Percentiles rank a stretch among this genome's conserved stretches.
These are phyloP conservation scores for Ceriops decandra DNA, from an alignment of 345 rosid species.

Conservation along the genomic window DNA sequence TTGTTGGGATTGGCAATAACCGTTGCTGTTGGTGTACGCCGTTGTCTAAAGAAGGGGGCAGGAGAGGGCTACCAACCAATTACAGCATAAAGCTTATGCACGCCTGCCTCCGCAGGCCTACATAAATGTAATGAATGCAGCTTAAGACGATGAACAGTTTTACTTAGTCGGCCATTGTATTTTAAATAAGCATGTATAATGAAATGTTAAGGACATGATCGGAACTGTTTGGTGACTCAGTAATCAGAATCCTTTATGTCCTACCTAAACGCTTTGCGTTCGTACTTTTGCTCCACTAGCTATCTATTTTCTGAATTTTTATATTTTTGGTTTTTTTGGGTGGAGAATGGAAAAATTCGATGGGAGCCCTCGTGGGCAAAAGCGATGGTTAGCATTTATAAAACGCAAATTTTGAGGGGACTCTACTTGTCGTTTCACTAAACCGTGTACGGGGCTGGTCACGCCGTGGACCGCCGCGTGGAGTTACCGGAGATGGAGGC, in stretches of 20 bases:
- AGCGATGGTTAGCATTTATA: neutral
- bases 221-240: no score
- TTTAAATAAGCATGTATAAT: no score
- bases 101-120: neutral
- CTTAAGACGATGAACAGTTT: no score
- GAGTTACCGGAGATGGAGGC: conserved; percentile 14
- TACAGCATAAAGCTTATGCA: neutral
- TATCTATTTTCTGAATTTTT: no score
- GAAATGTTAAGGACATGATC: no score
- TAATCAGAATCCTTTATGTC: no score
- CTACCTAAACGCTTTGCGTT: no score
- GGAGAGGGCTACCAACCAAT: conserved; percentile 46
- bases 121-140: neutral
- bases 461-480: conserved; percentile 14
- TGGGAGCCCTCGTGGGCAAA: neutral
- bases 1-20: conserved; percentile 26
- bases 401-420: neutral
- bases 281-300: no score
- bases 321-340: neutral
- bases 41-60: conserved; percentile 28
- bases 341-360: neutral
- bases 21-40: conserved; percentile 22
- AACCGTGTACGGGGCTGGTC: conserved; percentile 25
- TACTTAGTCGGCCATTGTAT: no score
- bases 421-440: neutral